Conservation (phyloP, 805 yeast species). For the Cyberlindnera maclurae region DNA sequence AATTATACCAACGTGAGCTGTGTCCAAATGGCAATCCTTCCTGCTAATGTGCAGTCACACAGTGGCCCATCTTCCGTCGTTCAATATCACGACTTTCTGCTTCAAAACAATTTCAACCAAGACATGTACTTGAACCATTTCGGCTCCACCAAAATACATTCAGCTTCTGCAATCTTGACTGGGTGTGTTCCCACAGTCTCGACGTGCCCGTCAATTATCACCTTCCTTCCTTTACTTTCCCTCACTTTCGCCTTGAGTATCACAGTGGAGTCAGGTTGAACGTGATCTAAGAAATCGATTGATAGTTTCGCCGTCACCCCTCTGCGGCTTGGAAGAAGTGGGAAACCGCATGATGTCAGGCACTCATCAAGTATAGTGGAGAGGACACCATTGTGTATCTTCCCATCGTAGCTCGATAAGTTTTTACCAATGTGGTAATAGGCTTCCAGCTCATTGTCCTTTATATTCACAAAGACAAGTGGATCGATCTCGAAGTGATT, state of each 20-base stretch:
- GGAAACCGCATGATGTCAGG: conserved; percentile 79
- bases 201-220: conserved; percentile 62
- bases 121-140: conserved; percentile 72
- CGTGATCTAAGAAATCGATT: conserved; percentile 48
- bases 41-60: too few relatives aligned
- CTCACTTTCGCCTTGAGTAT: conserved; percentile 60
- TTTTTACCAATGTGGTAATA: conserved; percentile 67
- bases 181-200: conserved; percentile 41
- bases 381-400: conserved; percentile 75
- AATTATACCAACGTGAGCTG: too few relatives aligned
- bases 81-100: neutral
- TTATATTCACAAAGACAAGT: conserved; percentile 45
- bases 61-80: too few relatives aligned
- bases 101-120: conserved; percentile 41
- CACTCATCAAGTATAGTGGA: conserved; percentile 81
- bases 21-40: too few relatives aligned
- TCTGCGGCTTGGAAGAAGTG: conserved; percentile 64
- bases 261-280: conserved; percentile 52
- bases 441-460: conserved; percentile 47
- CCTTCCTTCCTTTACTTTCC: conserved; percentile 72
- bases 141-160: conserved; percentile 77
- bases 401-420: conserved; percentile 61
- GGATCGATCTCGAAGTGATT: conserved; percentile 73
- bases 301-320: conserved; percentile 85
- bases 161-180: conserved; percentile 48